phyloP scores from a whole-genome alignment of 2,329 filamentous ascomycete genomes.

The Fusarium praegraminearum region DNA sequence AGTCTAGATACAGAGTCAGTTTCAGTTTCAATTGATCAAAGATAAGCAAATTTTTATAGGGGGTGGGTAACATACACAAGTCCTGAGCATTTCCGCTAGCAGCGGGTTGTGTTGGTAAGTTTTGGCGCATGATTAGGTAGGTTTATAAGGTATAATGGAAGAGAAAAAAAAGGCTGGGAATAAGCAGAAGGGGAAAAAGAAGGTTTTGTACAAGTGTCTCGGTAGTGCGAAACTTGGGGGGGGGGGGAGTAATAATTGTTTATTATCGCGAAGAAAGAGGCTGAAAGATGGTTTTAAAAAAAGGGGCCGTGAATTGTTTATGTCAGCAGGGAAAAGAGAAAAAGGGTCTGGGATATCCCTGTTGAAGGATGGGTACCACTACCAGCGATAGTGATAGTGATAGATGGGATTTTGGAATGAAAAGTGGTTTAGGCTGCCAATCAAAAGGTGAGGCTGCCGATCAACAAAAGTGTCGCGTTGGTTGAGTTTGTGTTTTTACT shows the following conservation, averaged over 20 bases:
- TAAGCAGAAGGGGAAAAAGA: background rate
- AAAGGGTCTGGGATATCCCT: background rate
- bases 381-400: background rate
- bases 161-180: background rate
- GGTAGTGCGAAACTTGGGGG: background rate
- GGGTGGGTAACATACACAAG: constrained; percentile 31
- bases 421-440: constrained; percentile 4
- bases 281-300: constrained; percentile 35
- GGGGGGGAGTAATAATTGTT: background rate
- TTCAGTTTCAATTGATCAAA: background rate
- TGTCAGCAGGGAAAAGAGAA: constrained; percentile 19
- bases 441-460: constrained; percentile 1
- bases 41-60: background rate
- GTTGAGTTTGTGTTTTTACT: background rate
- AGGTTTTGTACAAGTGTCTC: background rate
- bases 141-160: background rate
- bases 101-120: constrained; percentile 1
- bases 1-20: constrained; percentile 20
- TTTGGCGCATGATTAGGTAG: constrained; percentile 28
- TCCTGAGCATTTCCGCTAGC: constrained; percentile 28
- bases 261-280: constrained; percentile 15
- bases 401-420: background rate
- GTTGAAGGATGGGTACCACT: background rate
- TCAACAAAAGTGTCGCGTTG: background rate
- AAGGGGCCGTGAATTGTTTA: constrained; percentile 28